phyloP scores from a whole-genome alignment of 1,284 basidiomycete genomes.

The Leccinum holopus region DNA sequence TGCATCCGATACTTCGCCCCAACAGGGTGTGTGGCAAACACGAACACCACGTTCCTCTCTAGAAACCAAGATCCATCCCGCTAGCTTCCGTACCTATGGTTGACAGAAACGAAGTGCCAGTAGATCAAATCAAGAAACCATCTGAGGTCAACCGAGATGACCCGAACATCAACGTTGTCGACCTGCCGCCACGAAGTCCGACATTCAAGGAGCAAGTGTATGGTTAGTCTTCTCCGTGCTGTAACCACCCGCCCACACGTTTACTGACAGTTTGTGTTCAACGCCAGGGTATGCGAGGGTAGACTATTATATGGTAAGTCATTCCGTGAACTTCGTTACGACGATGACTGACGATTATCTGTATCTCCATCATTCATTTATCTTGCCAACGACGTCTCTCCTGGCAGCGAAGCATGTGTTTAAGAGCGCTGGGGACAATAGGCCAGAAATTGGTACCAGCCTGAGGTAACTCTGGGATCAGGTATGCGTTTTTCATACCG shows the following conservation, averaged over 20 bases:
- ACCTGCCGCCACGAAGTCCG: constrained; percentile 27
- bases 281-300: constrained; percentile 37
- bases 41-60: not conserved
- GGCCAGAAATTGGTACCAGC: no score
- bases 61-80: not conserved
- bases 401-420: no score
- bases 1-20: constrained; percentile 28
- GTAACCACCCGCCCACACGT: not conserved
- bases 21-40: constrained; percentile 31
- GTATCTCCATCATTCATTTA: no score
- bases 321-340: no score
- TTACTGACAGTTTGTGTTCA: not conserved
- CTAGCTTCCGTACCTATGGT: constrained; percentile 37
- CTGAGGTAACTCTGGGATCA: no score
- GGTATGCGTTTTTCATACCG: no score
- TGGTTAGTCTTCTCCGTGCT: constrained; percentile 34
- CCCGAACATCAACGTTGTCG: constrained; percentile 29
- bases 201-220: constrained; percentile 52
- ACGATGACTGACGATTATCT: no score
- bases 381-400: no score
- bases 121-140: constrained; percentile 27
- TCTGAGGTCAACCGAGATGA: constrained; percentile 29
- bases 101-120: constrained; percentile 34
- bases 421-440: no score
- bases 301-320: not conserved